Percentiles rank a stretch among this genome's conserved stretches.
These are phyloP conservation scores for Fusarium keratoplasticum DNA, from an alignment of 2,329 filamentous ascomycete species.

Conservation along the genomic window DNA sequence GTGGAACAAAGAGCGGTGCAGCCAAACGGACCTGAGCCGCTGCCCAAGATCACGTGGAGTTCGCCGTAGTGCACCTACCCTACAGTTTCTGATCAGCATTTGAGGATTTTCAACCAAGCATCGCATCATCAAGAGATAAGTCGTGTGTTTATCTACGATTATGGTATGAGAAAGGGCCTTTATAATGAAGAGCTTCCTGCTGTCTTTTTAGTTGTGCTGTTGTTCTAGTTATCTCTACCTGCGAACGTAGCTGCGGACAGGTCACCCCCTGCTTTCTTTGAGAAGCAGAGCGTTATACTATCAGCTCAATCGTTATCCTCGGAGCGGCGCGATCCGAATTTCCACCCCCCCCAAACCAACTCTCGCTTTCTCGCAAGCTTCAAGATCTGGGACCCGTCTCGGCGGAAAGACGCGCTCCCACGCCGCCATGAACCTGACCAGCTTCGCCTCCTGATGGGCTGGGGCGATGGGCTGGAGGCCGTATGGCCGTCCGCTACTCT, in stretches of 20 bases:
- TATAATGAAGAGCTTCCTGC: background rate
- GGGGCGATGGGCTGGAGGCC: background rate
- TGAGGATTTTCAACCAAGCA: background rate
- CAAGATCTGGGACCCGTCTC: background rate
- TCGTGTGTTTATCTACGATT: background rate
- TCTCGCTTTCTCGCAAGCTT: background rate
- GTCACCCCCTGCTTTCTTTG: too few relatives aligned
- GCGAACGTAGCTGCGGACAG: too few relatives aligned
- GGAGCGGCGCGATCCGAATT: too few relatives aligned
- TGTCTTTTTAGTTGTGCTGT: background rate
- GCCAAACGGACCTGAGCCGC: background rate
- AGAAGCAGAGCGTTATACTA: too few relatives aligned
- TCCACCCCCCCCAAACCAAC: too few relatives aligned
- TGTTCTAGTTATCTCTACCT: background rate
- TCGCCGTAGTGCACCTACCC: background rate
- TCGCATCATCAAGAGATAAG: background rate
- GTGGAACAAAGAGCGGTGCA: constrained; percentile 18
- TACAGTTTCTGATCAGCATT: background rate
- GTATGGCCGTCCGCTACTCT: background rate
- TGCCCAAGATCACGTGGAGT: background rate
- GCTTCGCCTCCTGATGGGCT: background rate
- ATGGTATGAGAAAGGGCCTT: background rate
- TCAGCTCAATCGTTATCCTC: too few relatives aligned
- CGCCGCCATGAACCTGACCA: background rate
- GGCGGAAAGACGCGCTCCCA: background rate